phyloP scores from a whole-genome alignment of 2,329 filamentous ascomycete species.

The Thelonectria olida region DNA sequence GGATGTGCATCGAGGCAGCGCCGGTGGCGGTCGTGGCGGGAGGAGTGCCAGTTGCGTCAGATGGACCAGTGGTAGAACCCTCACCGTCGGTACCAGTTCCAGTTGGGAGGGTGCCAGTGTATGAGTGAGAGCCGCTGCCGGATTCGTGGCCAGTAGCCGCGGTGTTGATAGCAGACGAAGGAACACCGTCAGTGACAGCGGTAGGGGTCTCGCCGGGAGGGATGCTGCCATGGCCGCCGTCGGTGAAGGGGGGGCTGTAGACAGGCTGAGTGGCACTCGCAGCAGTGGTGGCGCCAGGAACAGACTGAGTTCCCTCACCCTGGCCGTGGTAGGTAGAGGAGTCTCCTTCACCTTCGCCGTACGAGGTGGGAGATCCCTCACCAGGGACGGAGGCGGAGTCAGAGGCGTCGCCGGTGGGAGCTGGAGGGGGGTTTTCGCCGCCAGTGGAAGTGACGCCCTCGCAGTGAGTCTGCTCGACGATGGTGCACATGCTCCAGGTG shows the following conservation, averaged over 20 bases:
- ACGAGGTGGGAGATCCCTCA: conserved; percentile 22
- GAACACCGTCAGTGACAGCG: conserved; percentile 26
- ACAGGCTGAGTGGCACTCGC: conserved; percentile 7
- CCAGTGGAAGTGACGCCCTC: conserved; percentile 41
- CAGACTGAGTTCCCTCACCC: conserved; percentile 24
- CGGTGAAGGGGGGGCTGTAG: conserved; percentile 13
- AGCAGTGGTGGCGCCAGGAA: conserved; percentile 14
- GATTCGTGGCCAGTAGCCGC: conserved; percentile 29
- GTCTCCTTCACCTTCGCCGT: conserved; percentile 7
- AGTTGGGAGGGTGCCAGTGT: conserved; percentile 23
- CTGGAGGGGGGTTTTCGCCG: conserved; percentile 19
- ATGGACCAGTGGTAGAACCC: conserved; percentile 25
- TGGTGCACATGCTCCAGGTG: conserved; percentile 49
- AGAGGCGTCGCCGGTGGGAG: conserved; percentile 1
- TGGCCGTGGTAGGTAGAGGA: conserved; percentile 30
- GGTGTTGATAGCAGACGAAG: conserved; percentile 29
- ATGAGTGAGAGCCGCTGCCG: conserved; percentile 20
- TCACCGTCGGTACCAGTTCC: conserved; percentile 29
- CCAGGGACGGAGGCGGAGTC: conserved; percentile 19
- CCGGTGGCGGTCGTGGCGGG: conserved; percentile 44
- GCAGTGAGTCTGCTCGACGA: conserved; percentile 48
- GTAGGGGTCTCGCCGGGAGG: conserved; percentile 28
- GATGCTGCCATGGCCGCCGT: conserved; percentile 16
- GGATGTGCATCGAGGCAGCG: conserved; percentile 38
- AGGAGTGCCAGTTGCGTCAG: conserved; percentile 38